A percentile compares a stretch with the other conserved stretches of the same genome.
Conservation (phyloP, 768 basidiomycete genomes). For the Piloderma croceum region DNA sequence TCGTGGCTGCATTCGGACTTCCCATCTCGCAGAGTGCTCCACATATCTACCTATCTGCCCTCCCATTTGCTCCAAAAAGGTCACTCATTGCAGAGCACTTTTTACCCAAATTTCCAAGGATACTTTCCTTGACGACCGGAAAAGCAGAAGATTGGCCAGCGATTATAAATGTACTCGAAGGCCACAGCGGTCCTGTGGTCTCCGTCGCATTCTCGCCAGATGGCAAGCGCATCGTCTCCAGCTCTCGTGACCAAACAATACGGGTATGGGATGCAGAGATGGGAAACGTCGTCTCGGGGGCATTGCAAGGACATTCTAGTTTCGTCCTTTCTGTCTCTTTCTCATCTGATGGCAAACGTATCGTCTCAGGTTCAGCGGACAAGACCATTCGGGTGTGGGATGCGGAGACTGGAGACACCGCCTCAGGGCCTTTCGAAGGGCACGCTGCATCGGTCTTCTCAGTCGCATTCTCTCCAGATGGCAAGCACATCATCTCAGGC, state of each 20-base stretch:
- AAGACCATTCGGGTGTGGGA: conserved; percentile 8
- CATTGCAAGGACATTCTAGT: conserved; percentile 1
- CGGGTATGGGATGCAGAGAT: too few relatives aligned
- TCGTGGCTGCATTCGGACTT: conserved; percentile 6
- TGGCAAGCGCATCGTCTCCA: too few relatives aligned
- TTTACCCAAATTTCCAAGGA: too few relatives aligned
- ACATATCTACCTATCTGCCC: conserved; percentile 14
- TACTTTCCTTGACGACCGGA: too few relatives aligned
- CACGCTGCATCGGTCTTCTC: conserved; percentile 17
- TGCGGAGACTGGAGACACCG: conserved; percentile 15
- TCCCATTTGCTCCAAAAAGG: conserved; percentile 17
- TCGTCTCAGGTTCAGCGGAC: conserved; percentile 40
- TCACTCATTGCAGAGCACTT: too few relatives aligned
- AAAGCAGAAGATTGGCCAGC: too few relatives aligned
- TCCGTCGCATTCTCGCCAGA: too few relatives aligned
- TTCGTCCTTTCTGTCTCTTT: conserved; percentile 29
- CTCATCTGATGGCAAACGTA: conserved; percentile 35
- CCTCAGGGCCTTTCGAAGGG: conserved; percentile 8
- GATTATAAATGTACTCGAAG: too few relatives aligned
- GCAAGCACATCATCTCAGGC: conserved; percentile 25
- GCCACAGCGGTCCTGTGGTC: too few relatives aligned
- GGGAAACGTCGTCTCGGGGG: background rate
- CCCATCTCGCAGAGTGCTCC: conserved; percentile 6
- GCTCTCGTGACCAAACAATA: too few relatives aligned
- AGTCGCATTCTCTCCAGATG: conserved; percentile 40